These are phyloP conservation scores for Phlebiopsis flavidoalba DNA, from an alignment of 768 basidiomycete genomes.

Conservation along the genomic window DNA sequence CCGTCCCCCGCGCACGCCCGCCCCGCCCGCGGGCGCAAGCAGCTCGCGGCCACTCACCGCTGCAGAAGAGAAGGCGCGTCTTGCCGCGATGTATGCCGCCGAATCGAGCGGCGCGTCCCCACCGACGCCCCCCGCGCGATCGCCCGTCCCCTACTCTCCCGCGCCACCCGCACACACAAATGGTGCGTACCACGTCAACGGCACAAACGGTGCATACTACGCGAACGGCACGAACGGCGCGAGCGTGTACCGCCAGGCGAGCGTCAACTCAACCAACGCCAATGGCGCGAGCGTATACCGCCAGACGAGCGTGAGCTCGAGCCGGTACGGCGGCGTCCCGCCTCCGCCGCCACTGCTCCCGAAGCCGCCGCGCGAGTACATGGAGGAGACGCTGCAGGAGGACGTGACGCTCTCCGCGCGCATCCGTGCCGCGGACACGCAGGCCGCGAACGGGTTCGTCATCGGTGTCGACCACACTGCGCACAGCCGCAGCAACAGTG, in stretches of 20 bases:
- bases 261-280: constrained; percentile 22
- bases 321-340: constrained; percentile 18
- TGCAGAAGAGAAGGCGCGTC: constrained; percentile 72
- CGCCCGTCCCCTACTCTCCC: not conserved
- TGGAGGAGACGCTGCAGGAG: constrained; percentile 75
- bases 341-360: constrained; percentile 71
- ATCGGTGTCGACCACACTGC: constrained; percentile 10
- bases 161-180: not conserved
- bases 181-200: not conserved
- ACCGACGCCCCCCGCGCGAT: not conserved
- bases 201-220: not conserved
- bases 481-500: not conserved
- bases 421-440: constrained; percentile 21
- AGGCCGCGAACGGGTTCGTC: constrained; percentile 12
- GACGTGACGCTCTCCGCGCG: constrained; percentile 50
- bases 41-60: constrained; percentile 47
- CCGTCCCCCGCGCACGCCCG: constrained; percentile 26
- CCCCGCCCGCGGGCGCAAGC: constrained; percentile 18
- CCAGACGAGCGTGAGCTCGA: constrained; percentile 14
- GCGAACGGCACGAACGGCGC: not conserved
- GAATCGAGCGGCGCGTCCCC: constrained; percentile 32
- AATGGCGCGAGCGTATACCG: constrained; percentile 11
- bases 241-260: constrained; percentile 13
- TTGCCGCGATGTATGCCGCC: constrained; percentile 59
- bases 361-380: constrained; percentile 74